A percentile compares a stretch with the other conserved stretches of the same genome.
These are phyloP conservation scores for Erysimum cheiranthoides DNA, from an alignment of 345 rosid species.

Conservation along the genomic window DNA sequence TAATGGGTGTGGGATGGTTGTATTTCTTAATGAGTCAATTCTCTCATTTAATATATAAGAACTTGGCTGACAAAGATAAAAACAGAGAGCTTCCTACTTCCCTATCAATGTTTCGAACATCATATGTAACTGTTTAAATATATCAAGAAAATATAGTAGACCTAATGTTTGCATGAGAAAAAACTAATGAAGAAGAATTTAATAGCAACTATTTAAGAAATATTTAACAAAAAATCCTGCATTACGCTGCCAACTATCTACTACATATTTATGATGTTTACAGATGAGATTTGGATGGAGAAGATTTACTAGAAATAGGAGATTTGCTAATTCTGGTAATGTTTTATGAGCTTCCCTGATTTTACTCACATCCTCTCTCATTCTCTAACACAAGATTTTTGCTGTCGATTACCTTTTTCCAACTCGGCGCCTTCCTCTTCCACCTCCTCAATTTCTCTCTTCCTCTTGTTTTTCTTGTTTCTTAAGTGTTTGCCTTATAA, in stretches of 20 bases:
- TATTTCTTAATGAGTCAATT: too few relatives aligned
- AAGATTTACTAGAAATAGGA: slow-evolving; percentile 30
- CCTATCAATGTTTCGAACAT: too few relatives aligned
- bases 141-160: too few relatives aligned
- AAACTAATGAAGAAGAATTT: not conserved
- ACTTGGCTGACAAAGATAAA: too few relatives aligned
- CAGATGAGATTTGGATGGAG: slow-evolving; percentile 40
- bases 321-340: slow-evolving; percentile 37
- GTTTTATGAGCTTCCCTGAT: slow-evolving; percentile 28
- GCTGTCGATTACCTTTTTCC: slow-evolving; percentile 48
- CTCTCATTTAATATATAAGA: too few relatives aligned
- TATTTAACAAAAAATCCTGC: not conserved
- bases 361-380: slow-evolving; percentile 43
- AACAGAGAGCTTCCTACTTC: too few relatives aligned
- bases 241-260: slow-evolving; percentile 24
- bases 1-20: too few relatives aligned
- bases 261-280: slow-evolving; percentile 6
- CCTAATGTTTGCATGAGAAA: too few relatives aligned
- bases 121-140: too few relatives aligned
- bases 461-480: slow-evolving; percentile 21
- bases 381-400: slow-evolving; percentile 36
- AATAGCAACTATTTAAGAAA: not conserved
- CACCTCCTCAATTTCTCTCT: slow-evolving; percentile 30
- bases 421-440: slow-evolving; percentile 33
- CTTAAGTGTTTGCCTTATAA: slow-evolving; percentile 32